Base-by-base conservation (phyloP, 2,329 filamentous ascomycete species). In the Fusarium nodosum region DNA sequence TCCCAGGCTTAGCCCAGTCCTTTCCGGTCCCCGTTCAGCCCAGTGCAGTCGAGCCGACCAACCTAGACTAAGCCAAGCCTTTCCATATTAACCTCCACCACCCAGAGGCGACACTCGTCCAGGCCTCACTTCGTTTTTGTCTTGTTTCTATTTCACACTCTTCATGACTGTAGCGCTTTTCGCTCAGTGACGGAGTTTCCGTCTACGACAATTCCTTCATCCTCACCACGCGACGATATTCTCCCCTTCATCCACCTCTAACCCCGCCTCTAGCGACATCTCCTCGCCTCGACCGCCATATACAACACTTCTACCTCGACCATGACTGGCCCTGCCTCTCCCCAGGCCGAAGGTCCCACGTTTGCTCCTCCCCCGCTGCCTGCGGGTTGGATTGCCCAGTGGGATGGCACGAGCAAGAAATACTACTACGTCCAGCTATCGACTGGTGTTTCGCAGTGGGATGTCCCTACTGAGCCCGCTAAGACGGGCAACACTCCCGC, bases 391-490 rank as follows among this genome's bases (percentile, higher is more conserved):
- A 91, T 90, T 74, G 88, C 88, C 61, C 89, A 91, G 80, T 91
- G 89, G 89, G 89, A 91, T 75, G 86, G 85, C 66, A 76, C 83
- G 59, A 88, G 84, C 77, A 86, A 83, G 77, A 90, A 90, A 77
- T 91, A 91, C 77, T 91, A 91, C 78, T 91, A 88, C 77, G 90
- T 93, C 52, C 90, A 92, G 78, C 86, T 93, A 56, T 89, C 88
- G 55, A 92, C 90, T 10, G 90, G 90, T 48, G 84, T 87, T 38
- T 91, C 90, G 67, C 90, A 92, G 79, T 93, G 91, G 90, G 90
- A 92, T n/a, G 85, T 86, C 33, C 90, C 90, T 33, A 92, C 88
- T 16, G 83, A 88, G 61, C 84, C 89, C 51, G 89, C 87, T 10
- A 88, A 87, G 45, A 85, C 86, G 24, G 87, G 88, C 66, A 88